A percentile compares a stretch with the other conserved stretches of the same genome.
phyloP scores from a whole-genome alignment of 1,139 yeast species.

The Pichia sp. region DNA sequence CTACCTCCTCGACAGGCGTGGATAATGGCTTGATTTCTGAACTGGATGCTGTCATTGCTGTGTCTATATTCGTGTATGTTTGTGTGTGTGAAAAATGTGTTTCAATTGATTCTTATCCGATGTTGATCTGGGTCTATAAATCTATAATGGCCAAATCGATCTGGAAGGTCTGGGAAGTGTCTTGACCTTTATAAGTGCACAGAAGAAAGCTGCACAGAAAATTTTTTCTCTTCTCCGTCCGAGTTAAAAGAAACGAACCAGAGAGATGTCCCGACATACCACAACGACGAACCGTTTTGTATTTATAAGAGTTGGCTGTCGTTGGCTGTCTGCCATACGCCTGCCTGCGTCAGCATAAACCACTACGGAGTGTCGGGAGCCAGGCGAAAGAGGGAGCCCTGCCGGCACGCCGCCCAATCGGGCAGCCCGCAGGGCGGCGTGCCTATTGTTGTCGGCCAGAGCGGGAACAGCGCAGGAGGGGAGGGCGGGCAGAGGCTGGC shows the following conservation, averaged over 20 bases:
- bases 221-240: not conserved
- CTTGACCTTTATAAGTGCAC: not conserved
- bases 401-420: not conserved
- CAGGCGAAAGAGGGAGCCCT: not conserved
- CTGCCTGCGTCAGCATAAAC: not conserved
- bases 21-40: slow-evolving; percentile 14
- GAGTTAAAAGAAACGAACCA: not conserved
- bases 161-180: not conserved
- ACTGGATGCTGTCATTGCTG: not conserved
- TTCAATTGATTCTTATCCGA: not conserved
- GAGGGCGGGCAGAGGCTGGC: too few relatives aligned
- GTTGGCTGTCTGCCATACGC: too few relatives aligned
- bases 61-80: not conserved
- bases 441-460: too few relatives aligned
- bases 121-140: not conserved
- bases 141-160: not conserved
- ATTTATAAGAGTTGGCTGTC: not conserved
- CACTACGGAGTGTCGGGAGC: not conserved
- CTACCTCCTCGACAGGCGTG: slow-evolving; percentile 17
- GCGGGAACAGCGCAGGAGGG: too few relatives aligned
- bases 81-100: not conserved
- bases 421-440: too few relatives aligned
- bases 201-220: not conserved
- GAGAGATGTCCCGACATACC: too few relatives aligned
- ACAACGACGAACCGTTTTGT: not conserved